Conservation (phyloP, 495 filamentous ascomycete genomes). For the Penicillium goetzii region DNA sequence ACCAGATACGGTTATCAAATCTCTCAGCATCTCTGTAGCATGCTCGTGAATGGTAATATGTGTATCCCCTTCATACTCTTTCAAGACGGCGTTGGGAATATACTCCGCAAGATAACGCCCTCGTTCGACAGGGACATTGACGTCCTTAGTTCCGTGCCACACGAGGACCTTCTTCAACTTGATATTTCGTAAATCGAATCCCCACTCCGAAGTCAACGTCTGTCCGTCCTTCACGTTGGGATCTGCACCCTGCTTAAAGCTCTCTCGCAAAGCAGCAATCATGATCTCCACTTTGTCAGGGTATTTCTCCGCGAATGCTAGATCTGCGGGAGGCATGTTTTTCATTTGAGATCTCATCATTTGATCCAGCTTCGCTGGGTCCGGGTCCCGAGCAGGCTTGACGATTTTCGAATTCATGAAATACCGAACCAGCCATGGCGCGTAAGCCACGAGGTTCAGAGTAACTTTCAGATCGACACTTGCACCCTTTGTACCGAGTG, state of each 20-base stretch:
- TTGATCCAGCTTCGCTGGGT: constrained; percentile 7
- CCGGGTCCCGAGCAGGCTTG: neutral
- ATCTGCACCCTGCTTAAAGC: constrained; percentile 7
- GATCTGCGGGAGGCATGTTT: constrained; percentile 5
- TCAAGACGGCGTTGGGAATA: constrained; percentile 9
- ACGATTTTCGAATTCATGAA: neutral
- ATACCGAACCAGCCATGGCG: constrained; percentile 12
- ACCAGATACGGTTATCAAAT: constrained; percentile 4
- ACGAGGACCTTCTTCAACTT: neutral
- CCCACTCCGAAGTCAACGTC: constrained; percentile 16
- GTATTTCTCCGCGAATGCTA: constrained; percentile 1
- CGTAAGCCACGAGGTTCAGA: constrained; percentile 5
- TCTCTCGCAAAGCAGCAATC: constrained; percentile 2
- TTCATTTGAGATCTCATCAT: constrained; percentile 6
- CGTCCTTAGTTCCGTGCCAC: constrained; percentile 16
- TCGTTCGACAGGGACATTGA: constrained; percentile 5
- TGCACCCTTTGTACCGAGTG: neutral
- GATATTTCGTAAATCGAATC: constrained; percentile 9
- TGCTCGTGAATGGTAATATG: constrained; percentile 11
- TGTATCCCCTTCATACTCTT: constrained; percentile 8
- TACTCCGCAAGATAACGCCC: constrained; percentile 11
- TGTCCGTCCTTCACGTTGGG: constrained; percentile 8
- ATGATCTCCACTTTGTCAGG: constrained; percentile 8
- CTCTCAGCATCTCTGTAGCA: constrained; percentile 7
- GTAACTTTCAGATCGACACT: neutral